Percentiles rank a stretch among this genome's conserved stretches.
Conservation (phyloP, 2,329 filamentous ascomycete genomes). For the Hysterium pulicare region DNA sequence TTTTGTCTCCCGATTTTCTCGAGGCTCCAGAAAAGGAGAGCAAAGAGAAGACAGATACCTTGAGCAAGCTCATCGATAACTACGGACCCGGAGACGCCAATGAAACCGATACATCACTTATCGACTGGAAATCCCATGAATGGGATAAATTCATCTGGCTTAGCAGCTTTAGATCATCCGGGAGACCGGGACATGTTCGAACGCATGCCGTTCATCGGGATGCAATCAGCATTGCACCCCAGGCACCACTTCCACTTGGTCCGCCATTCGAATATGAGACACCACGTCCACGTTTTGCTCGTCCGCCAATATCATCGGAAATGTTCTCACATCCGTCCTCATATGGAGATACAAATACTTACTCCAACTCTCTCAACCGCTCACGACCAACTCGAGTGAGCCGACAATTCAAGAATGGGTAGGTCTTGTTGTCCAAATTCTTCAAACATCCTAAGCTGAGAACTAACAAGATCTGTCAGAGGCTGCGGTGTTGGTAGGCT, state of each 20-base stretch:
- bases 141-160: no score
- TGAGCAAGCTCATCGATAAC: conserved; percentile 31
- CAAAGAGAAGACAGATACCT: conserved; percentile 28
- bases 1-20: conserved; percentile 11
- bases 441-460: no score
- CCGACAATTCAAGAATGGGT: neutral
- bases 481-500: no score
- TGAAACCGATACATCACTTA: conserved; percentile 2
- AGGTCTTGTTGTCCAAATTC: no score
- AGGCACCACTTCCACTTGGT: conserved; percentile 20
- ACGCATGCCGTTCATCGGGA: conserved; percentile 1
- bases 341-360: conserved; percentile 36
- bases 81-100: conserved; percentile 13
- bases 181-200: no score
- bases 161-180: conserved; percentile 11
- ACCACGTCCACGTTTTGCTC: conserved; percentile 8
- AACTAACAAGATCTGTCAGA: no score
- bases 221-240: conserved; percentile 19
- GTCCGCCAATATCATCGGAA: conserved; percentile 11
- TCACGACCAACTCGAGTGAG: neutral
- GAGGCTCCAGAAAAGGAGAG: conserved; percentile 11
- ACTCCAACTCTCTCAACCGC: conserved; percentile 19
- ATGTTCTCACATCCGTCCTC: conserved; percentile 28
- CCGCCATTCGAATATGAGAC: conserved; percentile 24
- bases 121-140: conserved; percentile 3